phyloP scores from a whole-genome alignment of 1,284 basidiomycete genomes.

The Ustilago trichophora region DNA sequence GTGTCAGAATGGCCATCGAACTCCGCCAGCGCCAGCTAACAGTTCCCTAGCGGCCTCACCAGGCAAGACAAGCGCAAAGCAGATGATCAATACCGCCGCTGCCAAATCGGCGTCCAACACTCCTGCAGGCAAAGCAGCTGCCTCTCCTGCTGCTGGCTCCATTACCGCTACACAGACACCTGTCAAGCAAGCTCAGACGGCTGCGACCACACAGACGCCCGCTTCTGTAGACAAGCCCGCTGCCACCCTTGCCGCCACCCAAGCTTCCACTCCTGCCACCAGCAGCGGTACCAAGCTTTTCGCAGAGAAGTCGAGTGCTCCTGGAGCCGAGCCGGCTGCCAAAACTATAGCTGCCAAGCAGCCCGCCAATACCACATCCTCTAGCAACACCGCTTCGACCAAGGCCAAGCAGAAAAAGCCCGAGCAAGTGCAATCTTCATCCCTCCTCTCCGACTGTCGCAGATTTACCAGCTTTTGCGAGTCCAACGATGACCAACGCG shows the following conservation, averaged over 20 bases:
- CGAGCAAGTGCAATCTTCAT: neutral
- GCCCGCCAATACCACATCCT: too few species aligned
- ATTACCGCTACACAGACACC: too few species aligned
- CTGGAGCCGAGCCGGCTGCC: neutral
- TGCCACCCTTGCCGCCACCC: too few species aligned
- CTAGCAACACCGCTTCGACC: neutral
- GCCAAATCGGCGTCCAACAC: neutral
- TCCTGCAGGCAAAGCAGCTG: neutral
- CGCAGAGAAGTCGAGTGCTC: too few species aligned
- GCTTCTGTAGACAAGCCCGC: too few species aligned
- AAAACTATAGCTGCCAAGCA: neutral
- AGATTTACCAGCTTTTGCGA: conserved; percentile 1
- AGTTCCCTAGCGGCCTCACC: neutral
- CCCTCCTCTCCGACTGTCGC: conserved; percentile 17
- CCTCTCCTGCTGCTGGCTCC: neutral
- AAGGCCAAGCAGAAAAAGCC: conserved; percentile 10
- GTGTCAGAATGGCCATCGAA: conserved; percentile 1
- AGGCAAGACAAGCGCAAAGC: too few species aligned
- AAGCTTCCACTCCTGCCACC: too few species aligned
- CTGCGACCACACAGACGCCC: too few species aligned
- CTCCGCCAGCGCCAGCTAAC: neutral
- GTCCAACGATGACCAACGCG: conserved; percentile 8
- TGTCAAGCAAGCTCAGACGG: neutral
- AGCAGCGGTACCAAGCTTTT: too few species aligned
- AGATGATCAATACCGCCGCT: too few species aligned